Evolutionary conservation across 495 filamentous ascomycete genomes (phyloP).

Genomic region (Penicillium pulvis): DNA sequence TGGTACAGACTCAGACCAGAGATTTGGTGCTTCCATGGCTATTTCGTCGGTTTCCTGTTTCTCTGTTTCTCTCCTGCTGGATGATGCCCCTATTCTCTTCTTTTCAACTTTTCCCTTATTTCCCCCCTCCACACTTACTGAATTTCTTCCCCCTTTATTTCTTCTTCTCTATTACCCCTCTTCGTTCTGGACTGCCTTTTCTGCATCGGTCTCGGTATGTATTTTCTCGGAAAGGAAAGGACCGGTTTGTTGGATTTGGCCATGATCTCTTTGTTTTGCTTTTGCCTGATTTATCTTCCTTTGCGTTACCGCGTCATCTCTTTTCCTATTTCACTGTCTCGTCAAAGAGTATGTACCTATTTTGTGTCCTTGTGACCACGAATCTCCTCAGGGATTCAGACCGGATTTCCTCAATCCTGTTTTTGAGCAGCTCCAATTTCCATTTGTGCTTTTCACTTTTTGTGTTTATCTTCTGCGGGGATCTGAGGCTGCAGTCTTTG

Average conservation of each 20-base stretch:
- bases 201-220: constrained; percentile 43
- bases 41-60: constrained; percentile 14
- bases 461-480: constrained; percentile 1
- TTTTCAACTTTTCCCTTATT: constrained; percentile 26
- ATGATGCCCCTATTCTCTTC: constrained; percentile 34
- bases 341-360: constrained; percentile 35
- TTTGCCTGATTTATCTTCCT: constrained; percentile 30
- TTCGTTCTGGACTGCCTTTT: constrained; percentile 32
- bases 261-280: constrained; percentile 31
- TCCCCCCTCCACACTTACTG: constrained; percentile 18
- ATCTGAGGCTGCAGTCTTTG: constrained; percentile 6
- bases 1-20: neutral
- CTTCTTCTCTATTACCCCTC: constrained; percentile 29
- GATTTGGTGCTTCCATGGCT: constrained; percentile 11
- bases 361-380: constrained; percentile 26
- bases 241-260: constrained; percentile 39
- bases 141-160: constrained; percentile 20
- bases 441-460: constrained; percentile 24
- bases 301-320: constrained; percentile 29
- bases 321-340: constrained; percentile 27
- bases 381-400: constrained; percentile 19
- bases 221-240: constrained; percentile 39
- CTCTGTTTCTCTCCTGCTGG: constrained; percentile 17
- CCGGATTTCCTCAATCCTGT: constrained; percentile 27
- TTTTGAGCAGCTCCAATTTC: constrained; percentile 32